A percentile compares a stretch with the other conserved stretches of the same genome.
These are phyloP conservation scores for Diaporthe capsici DNA, from an alignment of 2,329 filamentous ascomycete species.

Conservation along the genomic window DNA sequence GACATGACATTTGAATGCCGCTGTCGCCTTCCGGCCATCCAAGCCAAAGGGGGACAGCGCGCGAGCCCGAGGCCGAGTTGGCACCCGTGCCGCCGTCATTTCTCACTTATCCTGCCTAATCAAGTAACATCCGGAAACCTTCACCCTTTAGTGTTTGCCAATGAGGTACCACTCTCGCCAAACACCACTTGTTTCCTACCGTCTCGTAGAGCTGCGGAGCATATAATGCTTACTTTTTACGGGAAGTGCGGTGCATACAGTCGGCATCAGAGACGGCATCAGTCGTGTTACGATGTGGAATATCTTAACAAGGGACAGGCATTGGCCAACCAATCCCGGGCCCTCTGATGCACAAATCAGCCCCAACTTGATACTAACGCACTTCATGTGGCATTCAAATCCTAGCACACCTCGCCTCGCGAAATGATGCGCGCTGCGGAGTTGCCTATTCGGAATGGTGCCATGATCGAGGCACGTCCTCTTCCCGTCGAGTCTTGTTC, in stretches of 20 bases:
- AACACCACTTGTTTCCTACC: neutral
- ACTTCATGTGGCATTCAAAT: neutral
- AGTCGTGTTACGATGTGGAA: neutral
- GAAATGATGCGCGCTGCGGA: neutral
- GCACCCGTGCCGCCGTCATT: slow-evolving; percentile 10
- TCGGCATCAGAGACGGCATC: neutral
- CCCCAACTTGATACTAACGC: too few relatives aligned
- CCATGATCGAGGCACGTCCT: too few relatives aligned
- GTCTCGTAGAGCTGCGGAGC: neutral
- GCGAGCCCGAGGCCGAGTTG: slow-evolving; percentile 25
- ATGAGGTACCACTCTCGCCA: neutral
- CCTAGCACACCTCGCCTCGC: neutral
- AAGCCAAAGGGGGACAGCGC: neutral
- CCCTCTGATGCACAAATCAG: neutral
- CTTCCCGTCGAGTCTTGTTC: too few relatives aligned
- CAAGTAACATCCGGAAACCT: neutral
- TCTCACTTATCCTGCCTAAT: slow-evolving; percentile 16
- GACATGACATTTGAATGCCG: neutral
- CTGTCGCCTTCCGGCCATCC: neutral
- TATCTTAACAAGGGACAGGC: neutral
- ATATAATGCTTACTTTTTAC: too few relatives aligned
- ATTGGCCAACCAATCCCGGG: neutral
- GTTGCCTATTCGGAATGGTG: neutral
- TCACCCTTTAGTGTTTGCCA: neutral
- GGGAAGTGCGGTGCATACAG: neutral